Percentiles rank a stretch among this genome's conserved stretches.
phyloP scores from a whole-genome alignment of 139 green algal genomes.

The Chlamydomonas urium region DNA sequence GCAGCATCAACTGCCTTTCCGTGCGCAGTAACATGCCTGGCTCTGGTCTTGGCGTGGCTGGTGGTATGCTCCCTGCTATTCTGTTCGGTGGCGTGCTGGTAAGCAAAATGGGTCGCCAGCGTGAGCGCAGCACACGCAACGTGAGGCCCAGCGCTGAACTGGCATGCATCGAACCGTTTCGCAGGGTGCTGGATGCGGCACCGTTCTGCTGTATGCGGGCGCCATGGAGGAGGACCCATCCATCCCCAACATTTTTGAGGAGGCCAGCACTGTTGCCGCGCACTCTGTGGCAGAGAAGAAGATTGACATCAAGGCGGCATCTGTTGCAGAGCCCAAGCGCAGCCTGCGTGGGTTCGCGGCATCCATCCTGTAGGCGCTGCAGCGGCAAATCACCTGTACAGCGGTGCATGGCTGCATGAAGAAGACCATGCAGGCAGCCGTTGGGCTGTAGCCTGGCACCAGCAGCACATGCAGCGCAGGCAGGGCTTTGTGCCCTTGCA shows the following conservation, averaged over 20 bases:
- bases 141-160: background rate
- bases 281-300: slow-evolving; percentile 9
- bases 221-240: slow-evolving; percentile 14
- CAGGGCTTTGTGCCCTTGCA: no score
- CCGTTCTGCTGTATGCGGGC: background rate
- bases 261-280: background rate
- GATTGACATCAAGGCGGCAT: slow-evolving; percentile 6
- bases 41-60: slow-evolving; percentile 1
- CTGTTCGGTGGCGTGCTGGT: slow-evolving; percentile 14
- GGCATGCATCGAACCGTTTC: background rate
- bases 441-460: no score
- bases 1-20: no score
- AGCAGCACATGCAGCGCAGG: no score
- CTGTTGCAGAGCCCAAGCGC: slow-evolving; percentile 2
- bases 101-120: background rate
- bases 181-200: slow-evolving; percentile 7
- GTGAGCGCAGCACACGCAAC: background rate
- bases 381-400: no score
- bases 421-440: no score
- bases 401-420: no score
- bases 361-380: no score
- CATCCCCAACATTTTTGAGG: slow-evolving; percentile 14
- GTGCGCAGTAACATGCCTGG: background rate
- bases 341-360: background rate
- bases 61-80: slow-evolving; percentile 11